Percentiles rank a stretch among this genome's conserved stretches.
Evolutionary conservation across 306 rosid species (phyloP).

Genomic region (Sophora flavescens): DNA sequence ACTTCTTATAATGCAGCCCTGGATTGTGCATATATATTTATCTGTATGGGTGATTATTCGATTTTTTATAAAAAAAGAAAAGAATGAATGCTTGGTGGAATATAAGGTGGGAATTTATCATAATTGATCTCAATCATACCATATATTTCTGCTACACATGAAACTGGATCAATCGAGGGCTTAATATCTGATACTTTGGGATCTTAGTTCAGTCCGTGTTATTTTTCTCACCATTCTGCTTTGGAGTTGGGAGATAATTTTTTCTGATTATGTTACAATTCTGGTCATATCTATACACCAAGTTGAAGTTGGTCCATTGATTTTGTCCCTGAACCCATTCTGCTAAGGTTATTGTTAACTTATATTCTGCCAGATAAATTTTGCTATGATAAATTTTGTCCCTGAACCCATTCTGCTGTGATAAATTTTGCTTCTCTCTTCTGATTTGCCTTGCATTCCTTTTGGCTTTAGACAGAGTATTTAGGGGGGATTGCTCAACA

Average conservation of each 20-base stretch:
- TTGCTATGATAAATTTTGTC: conserved; percentile 33
- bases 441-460: conserved; percentile 42
- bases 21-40: neutral
- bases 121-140: conserved; percentile 29
- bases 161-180: conserved; percentile 14
- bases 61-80: conserved; percentile 18
- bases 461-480: conserved; percentile 77
- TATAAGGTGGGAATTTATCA: conserved; percentile 19
- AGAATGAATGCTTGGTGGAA: conserved; percentile 19
- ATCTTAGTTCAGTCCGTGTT: neutral
- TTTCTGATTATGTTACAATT: conserved; percentile 36
- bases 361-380: conserved; percentile 9
- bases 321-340: conserved; percentile 34
- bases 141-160: neutral
- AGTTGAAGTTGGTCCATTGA: conserved; percentile 25
- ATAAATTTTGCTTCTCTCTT: conserved; percentile 39
- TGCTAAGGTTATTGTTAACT: conserved; percentile 16
- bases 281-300: conserved; percentile 37
- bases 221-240: conserved; percentile 9
- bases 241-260: neutral
- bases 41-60: conserved; percentile 8
- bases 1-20: conserved; percentile 6
- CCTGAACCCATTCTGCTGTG: conserved; percentile 29
- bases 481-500: conserved; percentile 78
- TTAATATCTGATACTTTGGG: conserved; percentile 1